These are phyloP conservation scores for Kazachstania africana DNA, from an alignment of 805 yeast genomes.

Conservation along the genomic window DNA sequence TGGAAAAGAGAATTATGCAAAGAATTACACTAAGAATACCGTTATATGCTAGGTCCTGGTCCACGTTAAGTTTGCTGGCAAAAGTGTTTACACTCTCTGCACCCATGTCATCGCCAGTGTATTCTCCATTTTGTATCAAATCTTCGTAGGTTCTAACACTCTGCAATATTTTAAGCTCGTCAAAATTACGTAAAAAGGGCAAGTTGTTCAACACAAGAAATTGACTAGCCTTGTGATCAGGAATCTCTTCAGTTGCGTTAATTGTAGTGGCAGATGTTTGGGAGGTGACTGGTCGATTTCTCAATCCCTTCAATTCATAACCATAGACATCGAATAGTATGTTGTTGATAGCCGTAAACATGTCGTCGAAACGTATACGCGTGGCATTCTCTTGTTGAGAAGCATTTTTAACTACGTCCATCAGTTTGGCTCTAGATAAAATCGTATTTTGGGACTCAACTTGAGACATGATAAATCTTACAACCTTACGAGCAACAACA, in stretches of 20 bases:
- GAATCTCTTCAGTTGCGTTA: no score
- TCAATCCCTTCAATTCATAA: slow-evolving; percentile 14
- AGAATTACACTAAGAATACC: slow-evolving; percentile 16
- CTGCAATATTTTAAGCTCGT: no score
- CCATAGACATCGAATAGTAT: slow-evolving; percentile 20
- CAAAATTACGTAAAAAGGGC: no score
- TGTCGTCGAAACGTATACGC: slow-evolving; percentile 5
- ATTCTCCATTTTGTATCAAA: no score
- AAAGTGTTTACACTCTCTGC: slow-evolving; percentile 5
- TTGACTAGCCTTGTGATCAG: no score
- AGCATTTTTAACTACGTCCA: slow-evolving; percentile 11
- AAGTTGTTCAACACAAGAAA: no score
- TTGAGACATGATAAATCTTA: neutral
- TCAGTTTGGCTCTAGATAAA: slow-evolving; percentile 12
- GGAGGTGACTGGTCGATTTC: no score
- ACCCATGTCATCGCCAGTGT: slow-evolving; percentile 12
- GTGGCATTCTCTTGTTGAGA: slow-evolving; percentile 11
- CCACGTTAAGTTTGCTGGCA: slow-evolving; percentile 9
- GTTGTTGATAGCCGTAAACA: slow-evolving; percentile 10
- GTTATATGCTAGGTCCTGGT: slow-evolving; percentile 13
- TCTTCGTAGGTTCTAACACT: no score
- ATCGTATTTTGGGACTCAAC: slow-evolving; percentile 2
- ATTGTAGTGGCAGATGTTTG: no score
- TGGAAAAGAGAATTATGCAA: slow-evolving; percentile 16
- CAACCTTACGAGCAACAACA: neutral